Conservation (phyloP, 495 filamentous ascomycete species). For the Antarctomyces pellizariae region DNA sequence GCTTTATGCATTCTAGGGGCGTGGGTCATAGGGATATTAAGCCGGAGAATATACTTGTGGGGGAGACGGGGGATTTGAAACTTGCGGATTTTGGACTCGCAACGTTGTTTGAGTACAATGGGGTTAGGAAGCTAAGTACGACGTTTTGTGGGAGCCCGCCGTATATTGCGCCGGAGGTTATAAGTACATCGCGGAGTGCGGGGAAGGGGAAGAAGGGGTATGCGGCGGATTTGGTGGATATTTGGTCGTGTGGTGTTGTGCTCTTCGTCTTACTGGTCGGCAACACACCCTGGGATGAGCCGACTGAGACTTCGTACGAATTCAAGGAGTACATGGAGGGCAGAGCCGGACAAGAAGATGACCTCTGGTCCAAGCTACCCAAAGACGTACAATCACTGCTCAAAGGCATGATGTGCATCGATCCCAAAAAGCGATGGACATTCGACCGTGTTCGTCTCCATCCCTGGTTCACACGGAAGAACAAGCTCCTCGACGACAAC, state of each 20-base stretch:
- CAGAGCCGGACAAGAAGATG: slow-evolving; percentile 56
- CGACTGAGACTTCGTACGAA: slow-evolving; percentile 56
- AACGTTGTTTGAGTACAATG: slow-evolving; percentile 77
- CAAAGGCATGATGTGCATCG: slow-evolving; percentile 78
- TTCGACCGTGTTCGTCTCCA: slow-evolving; percentile 76
- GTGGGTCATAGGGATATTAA: slow-evolving; percentile 81
- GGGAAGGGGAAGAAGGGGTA: slow-evolving; percentile 39
- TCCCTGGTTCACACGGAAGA: slow-evolving; percentile 81
- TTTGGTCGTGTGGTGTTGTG: slow-evolving; percentile 95
- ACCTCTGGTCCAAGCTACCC: slow-evolving; percentile 68
- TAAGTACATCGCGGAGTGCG: slow-evolving; percentile 21
- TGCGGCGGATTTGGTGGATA: slow-evolving; percentile 61
- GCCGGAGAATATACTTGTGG: slow-evolving; percentile 73
- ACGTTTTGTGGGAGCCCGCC: slow-evolving; percentile 93
- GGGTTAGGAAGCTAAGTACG: slow-evolving; percentile 48
- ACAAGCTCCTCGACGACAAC: slow-evolving; percentile 46
- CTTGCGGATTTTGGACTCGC: slow-evolving; percentile 94
- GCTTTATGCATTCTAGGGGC: slow-evolving; percentile 85
- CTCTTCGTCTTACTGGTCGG: slow-evolving; percentile 86
- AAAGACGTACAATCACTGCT: slow-evolving; percentile 61
- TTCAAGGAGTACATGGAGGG: slow-evolving; percentile 70
- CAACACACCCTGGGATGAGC: slow-evolving; percentile 96
- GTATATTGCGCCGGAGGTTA: slow-evolving; percentile 93
- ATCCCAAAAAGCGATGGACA: slow-evolving; percentile 52
- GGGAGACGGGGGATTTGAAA: slow-evolving; percentile 68